Base-by-base conservation (phyloP, 2,329 filamentous ascomycete genomes). In the Cytospora mali region DNA sequence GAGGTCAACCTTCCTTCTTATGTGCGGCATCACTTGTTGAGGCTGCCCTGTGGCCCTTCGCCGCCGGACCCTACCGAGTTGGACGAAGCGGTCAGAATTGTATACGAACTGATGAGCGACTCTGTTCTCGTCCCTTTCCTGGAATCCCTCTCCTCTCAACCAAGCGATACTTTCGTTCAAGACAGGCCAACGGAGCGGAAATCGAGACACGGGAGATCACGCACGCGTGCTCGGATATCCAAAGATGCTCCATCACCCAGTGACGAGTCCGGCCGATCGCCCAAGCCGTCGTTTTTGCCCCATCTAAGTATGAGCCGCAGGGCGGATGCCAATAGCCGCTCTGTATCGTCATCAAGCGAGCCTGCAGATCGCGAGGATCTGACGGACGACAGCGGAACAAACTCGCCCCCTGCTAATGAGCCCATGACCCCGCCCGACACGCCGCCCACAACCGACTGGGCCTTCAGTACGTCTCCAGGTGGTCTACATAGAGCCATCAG, bases 21-120 rank as follows among this genome's bases (percentile, higher is more conserved):
- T 66, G 92, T 97, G 51, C 90, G 94, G 39, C 92, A 98, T 73
- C 85, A 85, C 39, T 82, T 99, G 25, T 81, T 98, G 35, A 81
- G 81, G 49, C 81, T 90, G 48, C 83, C 86, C 9, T 81, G 80
- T 64, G 76, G 83, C 16, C 75, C 79, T 1, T 78, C 81, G 0
- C 92, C 94, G 7, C 89, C 89, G 6, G 79, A 86, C 63, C 93
- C 95, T 1, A 85, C 88, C 48, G 85, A 88, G 60, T 81, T 99
- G 18, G 90, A 96, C 64, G 85, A 91, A 56, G 93, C 95, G 23
- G 90, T 96, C 27, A 84, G 85, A 66, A 96, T 97, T 65, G 91
- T 97, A 48, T 93, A 94, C 74, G 95, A 98, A 69, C 81, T 99
- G 61, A 98, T 99, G 93, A 96, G 97, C 70, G 95, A 98, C 74